Conservation (phyloP, 139 green algal species). For the Picochlorum sp. region DNA sequence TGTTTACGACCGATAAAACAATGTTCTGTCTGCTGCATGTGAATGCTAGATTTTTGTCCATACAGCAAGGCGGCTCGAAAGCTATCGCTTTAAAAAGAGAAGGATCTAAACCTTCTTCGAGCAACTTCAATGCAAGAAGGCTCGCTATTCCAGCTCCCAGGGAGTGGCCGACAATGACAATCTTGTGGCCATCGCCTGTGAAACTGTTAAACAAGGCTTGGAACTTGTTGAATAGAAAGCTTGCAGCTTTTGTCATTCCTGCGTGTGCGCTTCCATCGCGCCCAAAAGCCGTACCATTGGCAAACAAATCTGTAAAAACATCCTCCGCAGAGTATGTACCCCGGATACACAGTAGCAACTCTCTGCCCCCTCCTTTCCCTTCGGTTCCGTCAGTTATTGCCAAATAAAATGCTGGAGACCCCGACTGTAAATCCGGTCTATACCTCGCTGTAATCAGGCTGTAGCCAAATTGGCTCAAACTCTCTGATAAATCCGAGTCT, state of each 20-base stretch:
- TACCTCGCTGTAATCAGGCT: conserved; percentile 1
- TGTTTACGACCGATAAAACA: conserved; percentile 6
- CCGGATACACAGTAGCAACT: conserved; percentile 10
- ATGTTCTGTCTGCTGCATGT: conserved; percentile 4
- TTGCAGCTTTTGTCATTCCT: conserved; percentile 10
- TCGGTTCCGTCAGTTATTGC: neutral
- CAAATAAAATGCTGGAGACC: conserved; percentile 19
- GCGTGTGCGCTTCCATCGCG: conserved; percentile 3
- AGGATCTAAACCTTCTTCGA: conserved; percentile 3
- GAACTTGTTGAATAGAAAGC: conserved; percentile 8
- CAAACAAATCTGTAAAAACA: conserved; percentile 20
- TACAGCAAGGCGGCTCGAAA: conserved; percentile 20
- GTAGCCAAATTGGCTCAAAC: conserved; percentile 1
- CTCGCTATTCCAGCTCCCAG: conserved; percentile 14
- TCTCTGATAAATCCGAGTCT: neutral
- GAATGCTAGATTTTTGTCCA: conserved; percentile 10
- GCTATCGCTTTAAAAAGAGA: conserved; percentile 8
- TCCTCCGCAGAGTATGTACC: conserved; percentile 21
- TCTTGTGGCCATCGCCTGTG: neutral
- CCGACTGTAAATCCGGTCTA: neutral
- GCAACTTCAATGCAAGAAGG: conserved; percentile 5
- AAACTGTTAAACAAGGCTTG: neutral
- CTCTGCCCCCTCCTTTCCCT: neutral
- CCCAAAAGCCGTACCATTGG: conserved; percentile 9
- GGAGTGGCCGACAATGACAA: conserved; percentile 15